Base-by-base conservation (phyloP, 805 yeast species). In the Vanderwaltozyma polyspora region DNA sequence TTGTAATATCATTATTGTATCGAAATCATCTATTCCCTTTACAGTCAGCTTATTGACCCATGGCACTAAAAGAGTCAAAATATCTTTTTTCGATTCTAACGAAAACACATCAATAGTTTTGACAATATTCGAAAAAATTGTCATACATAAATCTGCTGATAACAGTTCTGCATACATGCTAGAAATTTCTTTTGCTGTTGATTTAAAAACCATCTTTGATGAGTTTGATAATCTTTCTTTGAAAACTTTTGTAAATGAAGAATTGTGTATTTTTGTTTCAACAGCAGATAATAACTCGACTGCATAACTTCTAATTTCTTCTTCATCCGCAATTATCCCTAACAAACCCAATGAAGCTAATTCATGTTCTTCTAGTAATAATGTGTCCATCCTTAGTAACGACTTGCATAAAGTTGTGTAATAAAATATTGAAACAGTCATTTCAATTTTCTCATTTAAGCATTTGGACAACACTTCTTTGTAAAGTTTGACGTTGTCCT, bases 31-130 rank as follows among this genome's bases (percentile, higher is more conserved):
- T 7, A 66, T 66, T 6, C 60, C 52, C 27, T 70, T 70, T 36
- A 89, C 63, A 29, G 79, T 82, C 29, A 87, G 76, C 2, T 78
- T 73, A 49, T 82, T 91, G n/a, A 87, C 74, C 96, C 97, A 91
- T 1, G 98, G 96, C 8, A 84, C 63, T 33, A 91, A 56, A 17
- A 87, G 77, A 0, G 91, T 76, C 36, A 89, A 60, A 10, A 89
- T 68, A 52, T 87, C 95, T 38, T 83, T 72, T 49, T 91, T 68
- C 1, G 81, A 70, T 17, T 69, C 68, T 33, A 65, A 64, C 26
- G 68, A 62, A 33, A 33, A 79, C 79, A 29, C 69, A 68, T 49
- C 76, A 74, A 58, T 82, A 76, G 46, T 74, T 68, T 68, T 72
- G 65, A 4, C 91, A 73, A 57, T 82, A 57, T 56, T 81, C 75